A percentile compares a stretch with the other conserved stretches of the same genome.
Conservation (phyloP, 495 filamentous ascomycete species). For the Tuber magnatum region DNA sequence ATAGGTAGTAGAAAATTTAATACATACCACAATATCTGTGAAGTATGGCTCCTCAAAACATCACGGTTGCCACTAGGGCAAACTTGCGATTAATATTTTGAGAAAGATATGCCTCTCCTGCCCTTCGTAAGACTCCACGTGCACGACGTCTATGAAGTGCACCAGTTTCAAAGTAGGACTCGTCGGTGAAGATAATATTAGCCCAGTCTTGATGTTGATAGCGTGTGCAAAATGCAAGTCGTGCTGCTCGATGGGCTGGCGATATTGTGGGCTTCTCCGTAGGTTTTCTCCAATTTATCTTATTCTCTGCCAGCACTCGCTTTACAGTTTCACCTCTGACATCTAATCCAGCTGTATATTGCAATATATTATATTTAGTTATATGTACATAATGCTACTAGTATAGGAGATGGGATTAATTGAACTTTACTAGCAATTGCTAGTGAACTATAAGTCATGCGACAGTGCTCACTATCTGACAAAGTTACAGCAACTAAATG, state of each 20-base stretch:
- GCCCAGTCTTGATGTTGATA: not conserved
- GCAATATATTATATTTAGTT: no score
- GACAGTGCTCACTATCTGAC: no score
- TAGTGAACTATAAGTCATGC: no score
- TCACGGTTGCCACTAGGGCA: not conserved
- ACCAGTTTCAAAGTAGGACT: not conserved
- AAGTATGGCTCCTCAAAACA: constrained; percentile 8
- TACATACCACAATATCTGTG: no score
- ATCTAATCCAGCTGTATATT: no score
- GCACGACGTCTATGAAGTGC: not conserved
- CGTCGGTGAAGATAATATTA: constrained; percentile 7
- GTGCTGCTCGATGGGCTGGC: not conserved
- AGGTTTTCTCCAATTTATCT: not conserved
- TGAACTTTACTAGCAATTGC: no score
- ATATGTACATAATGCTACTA: no score
- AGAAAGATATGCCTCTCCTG: not conserved
- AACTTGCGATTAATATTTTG: not conserved
- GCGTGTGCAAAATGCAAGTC: not conserved
- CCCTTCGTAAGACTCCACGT: not conserved
- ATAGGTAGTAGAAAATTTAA: no score
- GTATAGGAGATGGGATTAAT: not conserved
- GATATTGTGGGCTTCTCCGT: not conserved
- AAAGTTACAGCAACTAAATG: not conserved
- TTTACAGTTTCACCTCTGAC: no score
- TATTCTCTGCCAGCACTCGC: not conserved